Base-by-base conservation (phyloP, 2,329 filamentous ascomycete species). In the Ophiosphaerella korrae region DNA sequence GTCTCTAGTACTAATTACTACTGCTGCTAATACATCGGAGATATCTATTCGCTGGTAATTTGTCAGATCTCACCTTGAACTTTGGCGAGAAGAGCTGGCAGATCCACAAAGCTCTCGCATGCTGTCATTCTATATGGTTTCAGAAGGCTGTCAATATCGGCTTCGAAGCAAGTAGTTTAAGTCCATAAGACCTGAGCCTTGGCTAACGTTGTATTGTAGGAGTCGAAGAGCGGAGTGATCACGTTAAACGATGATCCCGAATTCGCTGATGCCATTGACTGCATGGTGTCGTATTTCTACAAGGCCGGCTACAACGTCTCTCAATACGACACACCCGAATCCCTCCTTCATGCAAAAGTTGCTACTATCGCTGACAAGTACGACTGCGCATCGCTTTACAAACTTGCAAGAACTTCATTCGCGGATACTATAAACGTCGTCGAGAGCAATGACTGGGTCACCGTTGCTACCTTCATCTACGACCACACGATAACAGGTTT, bases 231-330 rank as follows among this genome's bases (percentile, higher is more conserved):
- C 37, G 50, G 53, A 53, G 50, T 45, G 14, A 51, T 64, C 26
- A 57, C 45, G 26, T 42, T 63, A 26, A 34, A 61, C 2, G 55
- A 64, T 50, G 51, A 60, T 34, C 42, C 52, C 39, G 51, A 57
- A 40, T 61, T 53, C 26, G 45, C 49, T 40, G 29, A 61, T 57
- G 55, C 59, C 9, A 49, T 64, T 37, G 57, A 60, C 37, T 64
- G 62, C 53, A 63, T 64, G 59, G 55, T 64, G 38, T 58, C 54
- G 34, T 63, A 60, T 38, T 57, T 63, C 47, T 63, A 63, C 42
- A 42, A 55, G 14, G 60, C 54, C 12, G 42, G 18, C 38, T 63
- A 59, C 43, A 21, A 55, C 31, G 45, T 36, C 18, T 53, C 52
- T 16, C 14, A 52, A 34, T 59, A 55, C 49, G 41, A 37, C 43